Conservation (phyloP, 2,329 filamentous ascomycete genomes). For the Fusarium aywerte region DNA sequence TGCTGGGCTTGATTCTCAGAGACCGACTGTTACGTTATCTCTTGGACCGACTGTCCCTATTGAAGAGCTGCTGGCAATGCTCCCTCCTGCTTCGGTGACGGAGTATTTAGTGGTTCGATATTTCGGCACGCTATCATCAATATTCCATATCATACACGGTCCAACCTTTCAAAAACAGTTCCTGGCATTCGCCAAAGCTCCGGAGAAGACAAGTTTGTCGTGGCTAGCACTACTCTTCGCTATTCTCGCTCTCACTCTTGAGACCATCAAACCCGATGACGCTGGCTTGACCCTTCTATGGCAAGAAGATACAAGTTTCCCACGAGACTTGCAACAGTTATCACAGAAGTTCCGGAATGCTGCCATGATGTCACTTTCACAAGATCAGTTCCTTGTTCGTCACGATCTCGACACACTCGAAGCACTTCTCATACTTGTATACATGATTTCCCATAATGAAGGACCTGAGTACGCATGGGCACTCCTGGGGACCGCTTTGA, state of each 20-base stretch:
- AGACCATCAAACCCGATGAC: background rate
- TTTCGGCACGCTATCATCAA: slow-evolving; percentile 2
- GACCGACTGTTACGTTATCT: background rate
- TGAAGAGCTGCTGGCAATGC: background rate
- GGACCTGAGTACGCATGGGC: slow-evolving; percentile 16
- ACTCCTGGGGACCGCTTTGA: slow-evolving; percentile 7
- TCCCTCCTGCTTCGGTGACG: background rate
- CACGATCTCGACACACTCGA: slow-evolving; percentile 1
- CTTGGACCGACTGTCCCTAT: background rate
- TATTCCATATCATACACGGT: slow-evolving; percentile 12
- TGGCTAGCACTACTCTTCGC: slow-evolving; percentile 11
- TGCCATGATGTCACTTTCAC: slow-evolving; percentile 4
- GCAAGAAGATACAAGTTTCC: slow-evolving; percentile 5
- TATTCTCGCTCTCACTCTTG: background rate
- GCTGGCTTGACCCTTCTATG: background rate
- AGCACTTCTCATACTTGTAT: slow-evolving; percentile 7
- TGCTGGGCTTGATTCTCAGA: background rate
- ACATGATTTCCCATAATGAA: slow-evolving; percentile 14
- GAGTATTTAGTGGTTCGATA: slow-evolving; percentile 7
- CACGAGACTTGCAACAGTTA: fast-evolving
- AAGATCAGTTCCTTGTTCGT: slow-evolving; percentile 1
- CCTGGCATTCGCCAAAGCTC: fast-evolving
- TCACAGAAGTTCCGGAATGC: slow-evolving; percentile 5
- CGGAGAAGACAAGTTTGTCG: background rate
- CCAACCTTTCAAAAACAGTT: slow-evolving; percentile 9